Percentiles rank a stretch among this genome's conserved stretches.
phyloP scores from a whole-genome alignment of 2,329 filamentous ascomycete genomes.

The Colletotrichum spinosum region DNA sequence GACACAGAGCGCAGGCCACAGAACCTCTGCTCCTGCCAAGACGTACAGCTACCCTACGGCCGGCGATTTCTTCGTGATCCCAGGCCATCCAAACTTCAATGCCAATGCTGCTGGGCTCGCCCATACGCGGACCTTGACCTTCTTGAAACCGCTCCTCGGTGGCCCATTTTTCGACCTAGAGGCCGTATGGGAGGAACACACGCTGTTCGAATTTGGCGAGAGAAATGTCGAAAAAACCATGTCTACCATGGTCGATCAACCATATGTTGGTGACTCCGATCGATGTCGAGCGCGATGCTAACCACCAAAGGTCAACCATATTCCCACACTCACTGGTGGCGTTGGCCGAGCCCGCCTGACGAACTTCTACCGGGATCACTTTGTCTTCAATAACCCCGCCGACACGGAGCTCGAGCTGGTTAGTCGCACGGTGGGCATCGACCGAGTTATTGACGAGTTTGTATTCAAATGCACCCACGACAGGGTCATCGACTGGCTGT shows the following conservation, averaged over 20 bases:
- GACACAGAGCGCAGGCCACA: not conserved
- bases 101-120: conserved; percentile 67
- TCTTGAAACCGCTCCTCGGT: conserved; percentile 71
- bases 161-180: conserved; percentile 82
- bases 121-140: conserved; percentile 74
- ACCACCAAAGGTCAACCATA: conserved; percentile 28
- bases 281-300: not conserved
- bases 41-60: conserved; percentile 55
- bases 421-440: conserved; percentile 77
- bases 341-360: conserved; percentile 73
- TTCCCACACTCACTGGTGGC: conserved; percentile 69
- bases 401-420: conserved; percentile 77
- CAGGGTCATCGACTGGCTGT: conserved; percentile 76
- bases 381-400: conserved; percentile 78
- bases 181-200: conserved; percentile 83
- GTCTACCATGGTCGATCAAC: conserved; percentile 84
- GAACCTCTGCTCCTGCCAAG: conserved; percentile 3
- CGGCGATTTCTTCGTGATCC: conserved; percentile 57
- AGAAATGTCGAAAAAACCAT: conserved; percentile 79
- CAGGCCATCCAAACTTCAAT: conserved; percentile 63
- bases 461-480: conserved; percentile 74
- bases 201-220: conserved; percentile 75
- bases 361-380: conserved; percentile 78
- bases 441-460: conserved; percentile 79
- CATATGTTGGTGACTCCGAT: conserved; percentile 69